phyloP scores from a whole-genome alignment of 1,284 basidiomycete genomes.

The Papiliotrema nemorosa region DNA sequence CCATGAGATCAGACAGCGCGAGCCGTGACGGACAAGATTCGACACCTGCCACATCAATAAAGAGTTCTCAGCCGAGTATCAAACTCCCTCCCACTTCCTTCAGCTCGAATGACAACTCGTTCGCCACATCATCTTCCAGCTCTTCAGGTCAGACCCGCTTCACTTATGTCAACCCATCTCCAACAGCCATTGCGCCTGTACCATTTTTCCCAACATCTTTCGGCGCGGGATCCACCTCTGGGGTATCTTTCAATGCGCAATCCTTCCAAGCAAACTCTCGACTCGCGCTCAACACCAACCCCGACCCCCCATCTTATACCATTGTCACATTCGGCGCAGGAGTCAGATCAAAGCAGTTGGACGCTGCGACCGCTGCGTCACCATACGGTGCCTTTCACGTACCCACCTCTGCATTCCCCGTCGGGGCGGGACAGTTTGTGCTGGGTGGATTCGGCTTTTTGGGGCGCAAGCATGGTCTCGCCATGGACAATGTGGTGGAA shows the following conservation, averaged over 20 bases:
- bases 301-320: slow-evolving; percentile 62
- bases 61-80: background rate
- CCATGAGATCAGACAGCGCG: too few relatives aligned
- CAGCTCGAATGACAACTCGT: background rate
- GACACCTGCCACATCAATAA: slow-evolving; percentile 5
- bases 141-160: slow-evolving; percentile 2
- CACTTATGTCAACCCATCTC: slow-evolving; percentile 39
- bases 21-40: slow-evolving; percentile 7
- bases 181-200: slow-evolving; percentile 19
- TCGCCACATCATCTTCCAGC: background rate
- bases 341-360: slow-evolving; percentile 73
- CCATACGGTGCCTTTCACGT: slow-evolving; percentile 82
- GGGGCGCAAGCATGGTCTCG: slow-evolving; percentile 74
- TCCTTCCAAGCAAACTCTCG: slow-evolving; percentile 1
- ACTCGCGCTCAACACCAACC: slow-evolving; percentile 23
- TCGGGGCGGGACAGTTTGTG: slow-evolving; percentile 70
- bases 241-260: slow-evolving; percentile 8
- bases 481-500: slow-evolving; percentile 78
- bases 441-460: slow-evolving; percentile 87
- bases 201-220: slow-evolving; percentile 21
- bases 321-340: slow-evolving; percentile 80
- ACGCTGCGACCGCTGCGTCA: slow-evolving; percentile 66
- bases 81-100: slow-evolving; percentile 1
- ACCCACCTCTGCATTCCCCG: slow-evolving; percentile 59
- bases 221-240: slow-evolving; percentile 13